A percentile compares a stretch with the other conserved stretches of the same genome.
These are phyloP conservation scores for Aphanocladium album DNA, from an alignment of 2,329 filamentous ascomycete species.

Conservation along the genomic window DNA sequence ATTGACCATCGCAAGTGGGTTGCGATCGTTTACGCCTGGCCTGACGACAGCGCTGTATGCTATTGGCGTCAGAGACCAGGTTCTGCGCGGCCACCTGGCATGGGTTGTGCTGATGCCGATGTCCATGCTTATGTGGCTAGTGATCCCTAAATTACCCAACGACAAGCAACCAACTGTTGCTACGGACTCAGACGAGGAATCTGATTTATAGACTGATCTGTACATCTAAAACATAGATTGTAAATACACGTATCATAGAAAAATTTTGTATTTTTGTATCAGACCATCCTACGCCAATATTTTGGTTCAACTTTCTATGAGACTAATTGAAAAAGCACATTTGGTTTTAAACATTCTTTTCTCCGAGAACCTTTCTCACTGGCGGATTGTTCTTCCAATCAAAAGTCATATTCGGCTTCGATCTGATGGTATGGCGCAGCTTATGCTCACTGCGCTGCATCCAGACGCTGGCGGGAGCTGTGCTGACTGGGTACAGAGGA, in stretches of 20 bases:
- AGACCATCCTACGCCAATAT: neutral
- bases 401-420: conserved; percentile 34
- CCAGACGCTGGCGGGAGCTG: conserved; percentile 33
- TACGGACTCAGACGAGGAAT: neutral
- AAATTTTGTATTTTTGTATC: neutral
- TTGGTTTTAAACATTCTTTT: conserved; percentile 9
- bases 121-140: conserved; percentile 23
- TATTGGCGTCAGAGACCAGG: conserved; percentile 55
- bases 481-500: conserved; percentile 52
- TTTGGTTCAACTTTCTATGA: neutral
- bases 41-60: conserved; percentile 65
- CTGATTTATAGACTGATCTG: neutral
- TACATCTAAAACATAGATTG: neutral
- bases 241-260: neutral
- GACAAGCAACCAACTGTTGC: conserved; percentile 15
- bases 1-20: conserved; percentile 54
- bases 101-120: conserved; percentile 31
- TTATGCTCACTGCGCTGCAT: conserved; percentile 36
- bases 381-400: conserved; percentile 22
- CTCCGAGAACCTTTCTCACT: neutral
- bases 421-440: conserved; percentile 35
- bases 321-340: neutral
- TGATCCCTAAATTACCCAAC: conserved; percentile 24
- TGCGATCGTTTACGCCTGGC: conserved; percentile 63
- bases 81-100: conserved; percentile 53